A percentile compares a stretch with the other conserved stretches of the same genome.
Conservation (phyloP, 2,329 filamentous ascomycete genomes). For the Colletotrichum abscissum region DNA sequence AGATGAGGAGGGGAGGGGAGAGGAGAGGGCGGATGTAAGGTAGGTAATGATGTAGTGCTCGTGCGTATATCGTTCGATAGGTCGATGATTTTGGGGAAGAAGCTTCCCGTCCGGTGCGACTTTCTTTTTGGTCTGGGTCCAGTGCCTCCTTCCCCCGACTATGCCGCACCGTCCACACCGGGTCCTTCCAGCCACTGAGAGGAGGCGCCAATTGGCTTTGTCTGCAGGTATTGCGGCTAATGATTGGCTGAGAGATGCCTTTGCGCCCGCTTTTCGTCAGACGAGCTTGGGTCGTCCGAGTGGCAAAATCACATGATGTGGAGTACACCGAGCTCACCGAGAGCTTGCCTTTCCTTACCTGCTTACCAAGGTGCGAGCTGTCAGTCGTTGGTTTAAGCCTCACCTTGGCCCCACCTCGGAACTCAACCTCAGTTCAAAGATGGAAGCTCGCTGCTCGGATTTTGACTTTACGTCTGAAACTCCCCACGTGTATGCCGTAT, state of each 20-base stretch:
- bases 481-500: not conserved
- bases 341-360: not conserved
- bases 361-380: not conserved
- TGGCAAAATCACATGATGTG: slow-evolving; percentile 34
- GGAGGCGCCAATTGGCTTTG: slow-evolving; percentile 21
- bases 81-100: slow-evolving; percentile 34
- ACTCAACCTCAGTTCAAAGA: not conserved
- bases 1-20: slow-evolving; percentile 17
- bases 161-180: not conserved
- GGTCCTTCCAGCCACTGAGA: slow-evolving; percentile 29
- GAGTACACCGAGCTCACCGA: slow-evolving; percentile 33
- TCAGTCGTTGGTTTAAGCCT: slow-evolving; percentile 21
- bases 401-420: slow-evolving; percentile 28
- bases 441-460: not conserved
- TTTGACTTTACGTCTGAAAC: slow-evolving; percentile 14
- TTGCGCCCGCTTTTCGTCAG: slow-evolving; percentile 25
- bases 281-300: slow-evolving; percentile 18
- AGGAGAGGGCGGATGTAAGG: slow-evolving; percentile 11
- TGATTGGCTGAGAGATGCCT: slow-evolving; percentile 9
- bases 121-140: slow-evolving; percentile 24
- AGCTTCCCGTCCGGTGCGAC: slow-evolving; percentile 24
- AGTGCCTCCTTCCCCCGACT: slow-evolving; percentile 8
- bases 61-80: slow-evolving; percentile 34
- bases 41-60: slow-evolving; percentile 31
- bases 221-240: not conserved